Conservation (phyloP, 2,329 filamentous ascomycete species). For the Knoxdaviesia capensis region DNA sequence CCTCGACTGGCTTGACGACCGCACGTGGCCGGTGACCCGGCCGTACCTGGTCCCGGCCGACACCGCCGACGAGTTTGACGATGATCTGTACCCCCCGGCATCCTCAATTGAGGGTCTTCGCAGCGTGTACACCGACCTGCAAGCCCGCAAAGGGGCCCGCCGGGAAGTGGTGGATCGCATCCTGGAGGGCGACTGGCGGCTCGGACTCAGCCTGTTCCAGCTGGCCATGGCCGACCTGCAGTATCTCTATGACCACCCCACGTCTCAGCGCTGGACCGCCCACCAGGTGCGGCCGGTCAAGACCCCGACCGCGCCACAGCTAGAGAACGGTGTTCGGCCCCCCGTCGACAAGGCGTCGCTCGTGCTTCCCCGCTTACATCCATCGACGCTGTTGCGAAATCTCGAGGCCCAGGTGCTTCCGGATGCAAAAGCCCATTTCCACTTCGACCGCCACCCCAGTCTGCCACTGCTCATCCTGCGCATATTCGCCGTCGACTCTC, state of each 20-base stretch:
- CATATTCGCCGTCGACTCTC: constrained; percentile 61
- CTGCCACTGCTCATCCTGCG: constrained; percentile 57
- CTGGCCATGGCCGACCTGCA: constrained; percentile 49
- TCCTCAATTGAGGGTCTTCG: constrained; percentile 45
- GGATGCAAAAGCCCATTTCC: constrained; percentile 68
- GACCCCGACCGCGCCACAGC: constrained; percentile 10
- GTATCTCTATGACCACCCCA: constrained; percentile 44
- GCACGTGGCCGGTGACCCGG: constrained; percentile 34
- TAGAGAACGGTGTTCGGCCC: neutral
- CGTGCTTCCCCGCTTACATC: constrained; percentile 52
- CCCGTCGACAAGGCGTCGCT: constrained; percentile 23
- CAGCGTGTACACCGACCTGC: constrained; percentile 40
- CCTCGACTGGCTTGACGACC: constrained; percentile 57
- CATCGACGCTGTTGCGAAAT: constrained; percentile 57
- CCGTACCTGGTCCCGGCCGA: constrained; percentile 17
- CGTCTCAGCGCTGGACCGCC: constrained; percentile 42
- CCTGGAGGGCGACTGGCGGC: constrained; percentile 47
- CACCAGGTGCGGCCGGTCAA: constrained; percentile 36
- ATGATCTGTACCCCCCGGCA: constrained; percentile 50
- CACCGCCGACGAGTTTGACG: constrained; percentile 26
- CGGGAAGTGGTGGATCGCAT: constrained; percentile 44
- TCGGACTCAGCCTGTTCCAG: constrained; percentile 44
- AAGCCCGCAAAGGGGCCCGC: constrained; percentile 37
- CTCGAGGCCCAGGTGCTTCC: constrained; percentile 57
- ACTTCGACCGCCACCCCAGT: constrained; percentile 49